These are phyloP conservation scores for Penicillium paxilli DNA, from an alignment of 495 filamentous ascomycete genomes.

Conservation along the genomic window DNA sequence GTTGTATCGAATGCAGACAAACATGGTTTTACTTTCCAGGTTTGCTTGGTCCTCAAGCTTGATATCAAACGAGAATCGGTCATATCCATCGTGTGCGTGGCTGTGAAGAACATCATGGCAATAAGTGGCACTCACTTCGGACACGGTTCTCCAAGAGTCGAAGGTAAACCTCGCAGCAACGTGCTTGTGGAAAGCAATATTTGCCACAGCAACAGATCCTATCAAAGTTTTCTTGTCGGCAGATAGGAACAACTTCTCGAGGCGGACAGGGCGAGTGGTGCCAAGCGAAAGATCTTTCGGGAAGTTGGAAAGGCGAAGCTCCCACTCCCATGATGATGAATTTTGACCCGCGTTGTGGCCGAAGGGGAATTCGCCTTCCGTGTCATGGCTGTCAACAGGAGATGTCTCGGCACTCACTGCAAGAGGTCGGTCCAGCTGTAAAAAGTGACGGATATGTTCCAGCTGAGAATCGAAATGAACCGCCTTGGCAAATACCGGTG, in stretches of 20 bases:
- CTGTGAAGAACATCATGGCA: conserved; percentile 72
- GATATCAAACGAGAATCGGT: conserved; percentile 91
- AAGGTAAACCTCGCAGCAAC: conserved; percentile 92
- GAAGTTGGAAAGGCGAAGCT: conserved; percentile 81
- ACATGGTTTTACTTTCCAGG: conserved; percentile 84
- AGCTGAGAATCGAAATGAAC: conserved; percentile 95
- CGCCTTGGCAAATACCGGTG: conserved; percentile 89
- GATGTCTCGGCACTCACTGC: conserved; percentile 96
- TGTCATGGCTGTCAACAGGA: conserved; percentile 81
- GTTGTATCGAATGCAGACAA: conserved; percentile 87
- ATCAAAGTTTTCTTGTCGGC: conserved; percentile 80
- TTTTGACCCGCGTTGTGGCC: conserved; percentile 47
- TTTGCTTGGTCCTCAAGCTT: conserved; percentile 89
- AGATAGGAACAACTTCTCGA: conserved; percentile 85
- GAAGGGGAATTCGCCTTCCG: conserved; percentile 87
- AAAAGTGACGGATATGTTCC: conserved; percentile 92
- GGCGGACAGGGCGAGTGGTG: conserved; percentile 62
- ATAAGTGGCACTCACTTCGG: conserved; percentile 87
- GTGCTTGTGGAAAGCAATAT: conserved; percentile 84
- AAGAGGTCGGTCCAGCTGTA: conserved; percentile 87
- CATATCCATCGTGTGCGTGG: conserved; percentile 66
- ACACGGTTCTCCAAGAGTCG: conserved; percentile 97
- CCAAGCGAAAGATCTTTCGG: conserved; percentile 67
- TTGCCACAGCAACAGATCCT: conserved; percentile 80
- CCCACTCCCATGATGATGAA: conserved; percentile 72